Evolutionary conservation across 108 stramenopile genomes (phyloP).

Genomic region (Nannochloropsis granulata): DNA sequence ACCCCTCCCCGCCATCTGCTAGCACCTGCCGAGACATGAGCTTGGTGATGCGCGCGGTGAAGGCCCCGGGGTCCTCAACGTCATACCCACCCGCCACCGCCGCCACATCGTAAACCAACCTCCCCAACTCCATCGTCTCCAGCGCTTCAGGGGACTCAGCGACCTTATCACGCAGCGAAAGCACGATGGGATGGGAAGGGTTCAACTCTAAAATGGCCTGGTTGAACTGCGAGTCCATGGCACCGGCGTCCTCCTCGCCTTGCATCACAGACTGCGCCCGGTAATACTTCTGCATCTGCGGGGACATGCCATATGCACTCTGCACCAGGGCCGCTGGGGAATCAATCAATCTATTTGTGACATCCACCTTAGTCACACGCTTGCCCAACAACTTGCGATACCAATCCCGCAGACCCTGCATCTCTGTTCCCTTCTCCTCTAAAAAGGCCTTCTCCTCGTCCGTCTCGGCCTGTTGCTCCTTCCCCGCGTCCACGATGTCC

Average conservation of each 20-base stretch:
- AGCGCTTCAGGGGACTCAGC: slow-evolving; percentile 39
- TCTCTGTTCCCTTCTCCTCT: background rate
- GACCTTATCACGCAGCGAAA: slow-evolving; percentile 49
- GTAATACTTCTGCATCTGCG: slow-evolving; percentile 97
- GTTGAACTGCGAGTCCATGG: slow-evolving; percentile 20
- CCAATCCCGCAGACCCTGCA: background rate
- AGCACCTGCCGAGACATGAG: slow-evolving; percentile 43
- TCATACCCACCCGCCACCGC: slow-evolving; percentile 87
- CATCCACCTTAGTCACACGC: slow-evolving; percentile 66
- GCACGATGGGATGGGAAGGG: slow-evolving; percentile 75
- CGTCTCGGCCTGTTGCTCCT: slow-evolving; percentile 76
- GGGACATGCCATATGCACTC: slow-evolving; percentile 88
- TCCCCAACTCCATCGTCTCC: slow-evolving; percentile 55
- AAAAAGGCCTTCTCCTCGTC: slow-evolving; percentile 48
- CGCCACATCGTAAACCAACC: slow-evolving; percentile 80
- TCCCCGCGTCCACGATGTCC: slow-evolving; percentile 58
- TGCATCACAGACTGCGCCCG: slow-evolving; percentile 72
- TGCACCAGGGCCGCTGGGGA: slow-evolving; percentile 84
- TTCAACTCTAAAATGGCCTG: slow-evolving; percentile 89
- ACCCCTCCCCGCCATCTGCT: background rate
- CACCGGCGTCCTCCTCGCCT: slow-evolving; percentile 47
- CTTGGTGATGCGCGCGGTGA: slow-evolving; percentile 64
- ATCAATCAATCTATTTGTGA: slow-evolving; percentile 59
- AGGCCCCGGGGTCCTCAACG: slow-evolving; percentile 60
- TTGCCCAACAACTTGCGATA: background rate